Base-by-base conservation (phyloP, 805 yeast species). In the Yamadazyma sp. region DNA sequence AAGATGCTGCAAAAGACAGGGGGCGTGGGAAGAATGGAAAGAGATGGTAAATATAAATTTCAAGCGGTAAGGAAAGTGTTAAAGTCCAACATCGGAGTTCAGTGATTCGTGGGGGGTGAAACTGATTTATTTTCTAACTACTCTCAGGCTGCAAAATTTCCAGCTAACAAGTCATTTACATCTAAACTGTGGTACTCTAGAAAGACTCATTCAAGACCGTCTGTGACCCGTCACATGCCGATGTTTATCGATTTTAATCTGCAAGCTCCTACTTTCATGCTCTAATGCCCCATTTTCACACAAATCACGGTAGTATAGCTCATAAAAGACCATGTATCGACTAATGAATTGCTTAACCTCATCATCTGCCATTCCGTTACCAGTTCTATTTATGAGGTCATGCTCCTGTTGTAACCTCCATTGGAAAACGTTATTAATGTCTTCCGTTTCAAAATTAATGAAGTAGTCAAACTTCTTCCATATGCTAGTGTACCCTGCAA, bases 391-490 rank as follows among this genome's bases (percentile, higher is more conserved):
- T 8, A 80, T 76, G 49, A 87, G 59, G 2, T 64, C 73, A 41
- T 81, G 82, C 51, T 88, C 96, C 54, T 81, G 87, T 54, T 88
- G 77, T 4, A 73, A 57, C 43, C 98, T 71, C 98, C 98, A 91
- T 6, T 54, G 55, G 55, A 81, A 83, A 3, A 90, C 89, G 50
- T 78, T 79, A 15, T 67, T 54, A 29, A 88, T 65, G 44, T 74
- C 64, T 30, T 67, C 63, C 0, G 96, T 82, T 19, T 75, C 71
- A 13, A 89, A 59, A 34, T 74, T 78, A 3, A 90, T 70, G 31
- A 84, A 80, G 6, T 65, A 57, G 44, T 84, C 78, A 45, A 84
- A 72, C n/a, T 48, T 35, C 21, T 59, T 53, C 91, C 95, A 81
- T 2, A 78, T 46, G 21, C 80, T 50, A 12, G 62, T 58, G 55